A percentile compares a stretch with the other conserved stretches of the same genome.
Evolutionary conservation across 768 basidiomycete species (phyloP).

Genomic region (Pleurotus citrinopileatus): DNA sequence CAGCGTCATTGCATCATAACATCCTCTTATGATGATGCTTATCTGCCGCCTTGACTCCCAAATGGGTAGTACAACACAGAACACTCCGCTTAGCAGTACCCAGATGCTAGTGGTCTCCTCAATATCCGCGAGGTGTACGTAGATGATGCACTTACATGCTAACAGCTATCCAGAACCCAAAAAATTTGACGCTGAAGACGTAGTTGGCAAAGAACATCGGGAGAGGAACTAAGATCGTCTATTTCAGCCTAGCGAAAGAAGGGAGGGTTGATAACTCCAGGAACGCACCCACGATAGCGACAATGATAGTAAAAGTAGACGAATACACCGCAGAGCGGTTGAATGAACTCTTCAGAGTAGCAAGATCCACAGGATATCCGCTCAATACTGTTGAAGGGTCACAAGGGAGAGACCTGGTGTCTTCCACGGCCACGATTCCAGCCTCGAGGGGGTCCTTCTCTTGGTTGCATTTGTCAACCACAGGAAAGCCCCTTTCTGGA

Average conservation of each 20-base stretch:
- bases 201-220: constrained; percentile 38
- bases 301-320: constrained; percentile 26
- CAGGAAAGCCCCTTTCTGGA: background rate
- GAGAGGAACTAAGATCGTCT: constrained; percentile 26
- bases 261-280: background rate
- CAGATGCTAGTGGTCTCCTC: constrained; percentile 22
- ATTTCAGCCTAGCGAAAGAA: background rate
- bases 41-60: constrained; percentile 36
- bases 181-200: constrained; percentile 31
- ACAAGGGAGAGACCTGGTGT: no score
- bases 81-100: constrained; percentile 32
- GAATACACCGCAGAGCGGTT: constrained; percentile 32
- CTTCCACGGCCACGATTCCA: background rate
- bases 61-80: constrained; percentile 33
- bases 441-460: constrained; percentile 14
- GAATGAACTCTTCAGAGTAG: constrained; percentile 25
- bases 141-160: constrained; percentile 33
- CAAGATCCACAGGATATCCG: constrained; percentile 10
- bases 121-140: no score
- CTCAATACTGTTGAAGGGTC: constrained; percentile 4
- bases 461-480: constrained; percentile 10
- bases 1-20: background rate
- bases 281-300: constrained; percentile 29
- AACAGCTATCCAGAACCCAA: constrained; percentile 34
- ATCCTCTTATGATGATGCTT: constrained; percentile 16